Evolutionary conservation across 2,329 filamentous ascomycete genomes (phyloP).

Genomic region (Diaporthe sp.): DNA sequence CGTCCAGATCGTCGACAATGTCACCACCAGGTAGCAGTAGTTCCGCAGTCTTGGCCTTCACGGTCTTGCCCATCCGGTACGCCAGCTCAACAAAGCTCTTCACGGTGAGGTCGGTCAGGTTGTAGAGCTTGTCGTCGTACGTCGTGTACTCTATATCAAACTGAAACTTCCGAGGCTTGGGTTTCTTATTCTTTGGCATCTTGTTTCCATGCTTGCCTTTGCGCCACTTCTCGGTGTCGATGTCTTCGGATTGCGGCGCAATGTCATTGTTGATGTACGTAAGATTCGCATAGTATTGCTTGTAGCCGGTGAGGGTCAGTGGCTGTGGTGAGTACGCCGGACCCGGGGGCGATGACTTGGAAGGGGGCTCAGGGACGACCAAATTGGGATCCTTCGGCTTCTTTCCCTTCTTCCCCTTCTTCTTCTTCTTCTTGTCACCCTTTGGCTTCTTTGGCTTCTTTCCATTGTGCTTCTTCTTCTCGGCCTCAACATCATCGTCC

Average conservation of each 20-base stretch:
- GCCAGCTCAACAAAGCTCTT: constrained; percentile 85
- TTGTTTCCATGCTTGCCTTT: constrained; percentile 75
- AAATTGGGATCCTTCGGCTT: constrained; percentile 71
- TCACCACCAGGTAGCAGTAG: constrained; percentile 30
- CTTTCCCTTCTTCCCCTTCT: constrained; percentile 55
- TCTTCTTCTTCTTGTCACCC: constrained; percentile 58
- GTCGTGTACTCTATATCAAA: constrained; percentile 93
- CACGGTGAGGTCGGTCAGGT: constrained; percentile 86
- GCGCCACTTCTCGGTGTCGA: constrained; percentile 65
- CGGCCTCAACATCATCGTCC: constrained; percentile 41
- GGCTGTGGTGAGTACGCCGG: constrained; percentile 92
- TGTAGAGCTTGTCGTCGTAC: constrained; percentile 80
- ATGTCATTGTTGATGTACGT: constrained; percentile 87
- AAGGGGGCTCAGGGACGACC: constrained; percentile 78
- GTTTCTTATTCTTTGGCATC: constrained; percentile 65
- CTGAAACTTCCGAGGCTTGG: constrained; percentile 74
- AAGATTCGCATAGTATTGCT: constrained; percentile 95
- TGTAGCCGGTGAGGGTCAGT: constrained; percentile 83
- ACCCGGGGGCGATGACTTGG: constrained; percentile 80
- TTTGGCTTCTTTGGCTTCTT: constrained; percentile 48
- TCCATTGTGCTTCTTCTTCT: constrained; percentile 50
- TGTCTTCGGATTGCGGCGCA: constrained; percentile 47
- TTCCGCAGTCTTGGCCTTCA: constrained; percentile 44
- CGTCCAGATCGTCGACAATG: constrained; percentile 31
- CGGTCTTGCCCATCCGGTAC: constrained; percentile 76